Evolutionary conservation across 169 alveolate species (phyloP).

Genomic region (Eimeria mitis): DNA sequence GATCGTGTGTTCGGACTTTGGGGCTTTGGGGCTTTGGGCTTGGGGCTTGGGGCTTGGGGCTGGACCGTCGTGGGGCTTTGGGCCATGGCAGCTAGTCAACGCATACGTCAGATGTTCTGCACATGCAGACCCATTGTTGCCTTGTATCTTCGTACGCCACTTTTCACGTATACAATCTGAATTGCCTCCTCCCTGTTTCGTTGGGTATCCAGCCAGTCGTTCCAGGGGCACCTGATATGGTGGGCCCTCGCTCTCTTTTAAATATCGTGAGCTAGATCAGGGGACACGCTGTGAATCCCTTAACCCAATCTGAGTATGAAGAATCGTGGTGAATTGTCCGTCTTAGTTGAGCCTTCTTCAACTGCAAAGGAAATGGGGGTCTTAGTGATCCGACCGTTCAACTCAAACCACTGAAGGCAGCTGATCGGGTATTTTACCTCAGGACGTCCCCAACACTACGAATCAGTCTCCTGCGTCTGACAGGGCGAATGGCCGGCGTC

Average conservation of each 20-base stretch:
- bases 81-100: background rate
- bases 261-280: background rate
- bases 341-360: background rate
- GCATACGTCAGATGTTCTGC: too few species aligned
- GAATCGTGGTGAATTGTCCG: background rate
- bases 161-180: background rate
- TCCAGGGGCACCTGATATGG: background rate
- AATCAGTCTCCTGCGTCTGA: background rate
- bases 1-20: background rate
- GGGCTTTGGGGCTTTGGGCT: constrained; percentile 12
- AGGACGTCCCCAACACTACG: too few species aligned
- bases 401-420: background rate
- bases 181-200: background rate
- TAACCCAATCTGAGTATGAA: too few species aligned
- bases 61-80: background rate
- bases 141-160: background rate
- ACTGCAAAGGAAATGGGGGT: too few species aligned
- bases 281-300: background rate
- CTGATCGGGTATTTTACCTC: background rate
- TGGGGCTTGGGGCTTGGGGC: constrained; percentile 18
- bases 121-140: background rate
- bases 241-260: background rate
- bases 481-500: background rate
- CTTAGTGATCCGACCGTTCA: background rate
- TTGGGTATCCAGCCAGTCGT: background rate